Conservation (phyloP, 2,329 filamentous ascomycete species). For the Cryphonectria nitschkei region DNA sequence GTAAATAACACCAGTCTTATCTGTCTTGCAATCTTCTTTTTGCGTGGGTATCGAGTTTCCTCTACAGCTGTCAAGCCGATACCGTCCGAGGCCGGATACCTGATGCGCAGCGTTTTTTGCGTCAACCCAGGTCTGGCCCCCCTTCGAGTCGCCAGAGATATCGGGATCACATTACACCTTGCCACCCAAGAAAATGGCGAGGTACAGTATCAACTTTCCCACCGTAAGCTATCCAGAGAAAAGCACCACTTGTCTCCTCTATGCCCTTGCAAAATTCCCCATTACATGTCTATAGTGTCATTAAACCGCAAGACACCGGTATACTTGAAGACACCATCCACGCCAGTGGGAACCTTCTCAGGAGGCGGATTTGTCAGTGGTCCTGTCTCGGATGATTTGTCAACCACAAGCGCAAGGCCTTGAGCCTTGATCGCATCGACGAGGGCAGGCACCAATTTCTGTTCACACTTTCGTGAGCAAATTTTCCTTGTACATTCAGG, state of each 20-base stretch:
- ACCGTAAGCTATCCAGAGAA: background rate
- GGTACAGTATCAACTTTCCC: background rate
- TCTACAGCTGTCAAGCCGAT: background rate
- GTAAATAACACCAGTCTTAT: background rate
- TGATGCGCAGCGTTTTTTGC: background rate
- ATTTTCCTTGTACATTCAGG: background rate
- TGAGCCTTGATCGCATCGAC: conserved; percentile 94
- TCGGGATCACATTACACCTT: background rate
- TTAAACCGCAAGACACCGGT: conserved; percentile 92
- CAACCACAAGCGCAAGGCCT: conserved; percentile 87
- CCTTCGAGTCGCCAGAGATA: background rate
- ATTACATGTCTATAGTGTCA: conserved; percentile 78
- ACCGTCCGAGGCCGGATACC: background rate
- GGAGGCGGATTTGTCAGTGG: conserved; percentile 55
- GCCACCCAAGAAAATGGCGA: background rate
- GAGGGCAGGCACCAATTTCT: conserved; percentile 92
- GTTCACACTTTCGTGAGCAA: conserved; percentile 29
- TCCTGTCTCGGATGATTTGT: conserved; percentile 69
- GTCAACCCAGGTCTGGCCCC: background rate
- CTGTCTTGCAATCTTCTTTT: background rate
- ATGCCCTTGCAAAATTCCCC: background rate
- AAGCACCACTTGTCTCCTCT: background rate
- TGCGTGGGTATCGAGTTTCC: background rate
- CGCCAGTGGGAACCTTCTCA: conserved; percentile 69
- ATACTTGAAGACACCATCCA: conserved; percentile 83